Evolutionary conservation across 345 rosid genomes (phyloP), one percentile per base, ranked within the genome.

Genomic region (Lagerstroemia speciosa): DNA sequence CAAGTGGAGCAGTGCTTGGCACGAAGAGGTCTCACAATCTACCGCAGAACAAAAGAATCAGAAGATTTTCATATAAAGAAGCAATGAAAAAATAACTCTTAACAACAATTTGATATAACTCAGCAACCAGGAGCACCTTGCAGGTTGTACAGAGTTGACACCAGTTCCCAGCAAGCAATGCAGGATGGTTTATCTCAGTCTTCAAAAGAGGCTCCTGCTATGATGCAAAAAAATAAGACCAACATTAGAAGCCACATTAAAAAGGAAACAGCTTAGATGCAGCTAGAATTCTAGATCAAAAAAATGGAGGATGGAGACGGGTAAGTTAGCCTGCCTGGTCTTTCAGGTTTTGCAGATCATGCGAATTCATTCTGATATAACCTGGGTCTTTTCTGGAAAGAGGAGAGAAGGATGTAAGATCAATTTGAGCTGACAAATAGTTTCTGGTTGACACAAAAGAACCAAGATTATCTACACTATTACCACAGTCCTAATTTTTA

Each of bases 21-120:
- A 66, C 96, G 99, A 71, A 87, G 85, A 73, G 99, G 97, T 80
- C 96, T 87, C 71, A 91, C 92, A 71, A 94, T 94, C 98, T 94
- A 81, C 46, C 52, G 12, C 41, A 57, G 31, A 53, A 62, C 24
- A 48, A 19, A 48, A 48, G 30, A 17, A 69, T n/a, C 24, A 71
- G 48, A 70, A 73, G 38, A 73, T 57, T 32, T 45, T 62, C 46
- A 22, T 33, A 66, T 66, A 71, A 73, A 69, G 60, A 19, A 73
- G 41, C 69, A 24, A 73, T 27, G 41, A 52, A 55, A 72, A 60
- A 38, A 33, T 1, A 48, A 5, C 7, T 48, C 24, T 5, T 15
- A 58, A 58, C 2, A 5, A 14, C 15, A 11, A 27, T 48, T 48
- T 22, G 2, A 48, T 1, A 27, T n/a, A 11, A 58, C 24, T n/a